These are phyloP conservation scores for Exophiala lecanii-corni DNA, from an alignment of 2,329 filamentous ascomycete species.

Conservation along the genomic window DNA sequence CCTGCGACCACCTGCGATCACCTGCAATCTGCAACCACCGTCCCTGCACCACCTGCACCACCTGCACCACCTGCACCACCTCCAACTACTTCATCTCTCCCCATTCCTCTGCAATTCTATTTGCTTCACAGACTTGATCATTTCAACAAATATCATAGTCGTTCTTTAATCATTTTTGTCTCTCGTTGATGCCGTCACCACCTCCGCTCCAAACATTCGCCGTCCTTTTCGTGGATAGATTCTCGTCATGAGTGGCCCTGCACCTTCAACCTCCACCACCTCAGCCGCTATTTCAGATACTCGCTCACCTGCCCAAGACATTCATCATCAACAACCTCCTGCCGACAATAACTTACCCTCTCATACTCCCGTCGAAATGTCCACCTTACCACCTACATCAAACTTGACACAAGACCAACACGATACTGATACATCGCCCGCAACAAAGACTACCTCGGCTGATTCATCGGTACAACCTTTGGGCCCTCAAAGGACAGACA, in stretches of 20 bases:
- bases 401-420: constrained; percentile 2
- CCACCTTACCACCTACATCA: constrained; percentile 14
- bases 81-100: no score
- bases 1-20: neutral
- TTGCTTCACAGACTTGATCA: neutral
- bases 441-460: constrained; percentile 9
- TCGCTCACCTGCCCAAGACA: constrained; percentile 19
- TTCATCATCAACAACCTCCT: constrained; percentile 14
- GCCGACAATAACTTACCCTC: constrained; percentile 13
- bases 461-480: constrained; percentile 2
- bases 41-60: no score
- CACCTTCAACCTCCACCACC: constrained; percentile 5
- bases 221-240: neutral
- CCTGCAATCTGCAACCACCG: neutral
- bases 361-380: constrained; percentile 24
- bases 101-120: no score
- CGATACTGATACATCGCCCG: constrained; percentile 6
- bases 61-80: no score
- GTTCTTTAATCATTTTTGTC: neutral
- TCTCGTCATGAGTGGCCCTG: constrained; percentile 5
- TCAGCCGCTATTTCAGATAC: constrained; percentile 7
- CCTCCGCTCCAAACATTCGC: neutral
- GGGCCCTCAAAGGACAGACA: constrained; percentile 24
- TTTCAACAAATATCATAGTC: neutral
- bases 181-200: neutral